Base-by-base conservation (phyloP, 2,329 filamentous ascomycete species). In the Aureobasidium musti region DNA sequence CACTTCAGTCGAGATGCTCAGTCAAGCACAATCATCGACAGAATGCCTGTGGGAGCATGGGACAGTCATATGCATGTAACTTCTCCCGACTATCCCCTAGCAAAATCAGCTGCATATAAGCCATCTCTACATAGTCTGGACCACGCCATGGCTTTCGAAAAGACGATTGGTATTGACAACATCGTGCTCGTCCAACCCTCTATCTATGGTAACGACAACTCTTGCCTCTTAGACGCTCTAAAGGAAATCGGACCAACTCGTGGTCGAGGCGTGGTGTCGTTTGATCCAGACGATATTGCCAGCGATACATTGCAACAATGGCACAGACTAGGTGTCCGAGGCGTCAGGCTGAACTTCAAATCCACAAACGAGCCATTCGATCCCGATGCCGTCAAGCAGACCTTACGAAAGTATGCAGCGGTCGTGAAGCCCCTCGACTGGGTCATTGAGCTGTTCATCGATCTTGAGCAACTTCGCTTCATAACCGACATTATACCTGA, bases 41-140 rank as follows among this genome's bases (percentile, higher is more conserved):
- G 73, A 41, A 78, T 82, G 65, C 82, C 82, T 3, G 67, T 69
- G 17, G 77, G 77, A 17, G 79, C 85, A 66, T 88, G 86, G 85
- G 85, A 87, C 72, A 83, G 82, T 60, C 86, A 88, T 73, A 88
- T 88, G 84, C 87, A 89, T 73, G 81, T 88, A 39, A 79, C 87
- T 57, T 83, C 87, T 63, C 84, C 83, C 0, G 71, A 76, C 23
- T 88, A 84, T 71, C 81, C 83, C 1, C 73, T 87, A 10, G 76
- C 79, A 30, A 68, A 78, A 8, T 72, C 76, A 35, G 85, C 86
- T 39, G 75, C 78, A 68, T 88, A 89, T 75, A 75, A 74, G 21
- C 85, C 86, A 3, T 72, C 74, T 2, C 70, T 79, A 14, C 82
- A 86, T 70, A 83, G 79, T 2, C 75, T 87, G 7, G 71, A 78